Conservation (phyloP, 108 stramenopile species). For the Thalassiosira profunda region DNA sequence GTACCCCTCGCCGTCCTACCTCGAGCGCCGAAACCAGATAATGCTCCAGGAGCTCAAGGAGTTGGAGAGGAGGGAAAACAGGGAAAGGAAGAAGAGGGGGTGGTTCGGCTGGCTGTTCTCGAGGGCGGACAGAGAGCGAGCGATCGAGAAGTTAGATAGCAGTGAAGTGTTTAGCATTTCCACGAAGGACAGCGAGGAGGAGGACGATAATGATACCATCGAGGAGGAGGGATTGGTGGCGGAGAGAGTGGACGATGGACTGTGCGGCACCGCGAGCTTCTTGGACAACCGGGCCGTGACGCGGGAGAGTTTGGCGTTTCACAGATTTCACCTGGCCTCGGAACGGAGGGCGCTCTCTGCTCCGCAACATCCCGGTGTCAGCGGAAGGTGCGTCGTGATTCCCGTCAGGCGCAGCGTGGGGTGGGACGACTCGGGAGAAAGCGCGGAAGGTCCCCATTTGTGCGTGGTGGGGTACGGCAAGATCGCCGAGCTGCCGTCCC, state of each 20-base stretch:
- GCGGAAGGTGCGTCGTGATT: slow-evolving; percentile 25
- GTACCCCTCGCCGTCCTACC: slow-evolving; percentile 23
- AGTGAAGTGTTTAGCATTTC: neutral
- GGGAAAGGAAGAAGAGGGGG: neutral
- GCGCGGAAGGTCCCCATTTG: neutral
- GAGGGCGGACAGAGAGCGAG: neutral
- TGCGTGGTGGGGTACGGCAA: slow-evolving; percentile 35
- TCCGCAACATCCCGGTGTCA: too few relatives aligned
- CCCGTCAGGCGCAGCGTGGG: slow-evolving; percentile 21
- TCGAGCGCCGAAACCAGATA: slow-evolving; percentile 7
- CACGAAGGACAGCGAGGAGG: neutral
- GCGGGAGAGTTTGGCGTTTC: slow-evolving; percentile 25
- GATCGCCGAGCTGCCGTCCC: slow-evolving; percentile 20
- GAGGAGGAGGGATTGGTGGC: neutral
- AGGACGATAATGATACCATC: neutral
- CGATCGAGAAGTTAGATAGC: neutral
- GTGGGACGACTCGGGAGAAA: neutral
- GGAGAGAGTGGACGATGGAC: slow-evolving; percentile 1
- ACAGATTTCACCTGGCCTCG: slow-evolving; percentile 47
- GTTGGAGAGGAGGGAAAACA: neutral
- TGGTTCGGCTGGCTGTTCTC: slow-evolving; percentile 30
- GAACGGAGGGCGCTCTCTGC: slow-evolving; percentile 29
- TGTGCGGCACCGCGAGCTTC: slow-evolving; percentile 1
- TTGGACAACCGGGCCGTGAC: slow-evolving; percentile 7
- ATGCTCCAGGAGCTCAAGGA: slow-evolving; percentile 6